Evolutionary conservation across 2,329 filamentous ascomycete species (phyloP), one percentile per base, ranked within the genome.

Genomic region (Rutstroemia sp.): DNA sequence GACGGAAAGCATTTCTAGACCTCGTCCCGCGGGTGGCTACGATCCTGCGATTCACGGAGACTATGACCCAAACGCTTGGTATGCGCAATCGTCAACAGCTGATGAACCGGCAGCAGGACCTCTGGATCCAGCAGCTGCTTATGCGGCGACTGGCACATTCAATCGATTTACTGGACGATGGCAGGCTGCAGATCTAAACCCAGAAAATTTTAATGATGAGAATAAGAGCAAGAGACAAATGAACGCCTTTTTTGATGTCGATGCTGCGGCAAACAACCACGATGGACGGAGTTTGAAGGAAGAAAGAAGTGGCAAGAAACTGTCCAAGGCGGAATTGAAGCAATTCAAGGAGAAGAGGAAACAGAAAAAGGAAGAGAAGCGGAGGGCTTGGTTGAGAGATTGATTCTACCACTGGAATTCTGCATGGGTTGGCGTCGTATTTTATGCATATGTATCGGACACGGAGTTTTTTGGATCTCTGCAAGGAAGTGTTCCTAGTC

Each of bases 31-130:
- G 5, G 86, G 86, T 58, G 91, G 92, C 59, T 99, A 99, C 75
- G 96, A 97, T 69, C 94, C 94, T 1, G 88, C 90, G 23, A 92
- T 99, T 47, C 94, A 99, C 71, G 94, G 94, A 65, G 88, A 92
- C 74, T 99, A 96, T 75, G 94, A 99, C 67, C 91, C 92, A 4
- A 94, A 86, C 59, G 92, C 94, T n/a, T 88, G 91, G 75, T 99
- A 99, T 70, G 92, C 94, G 10, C 80, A 88, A 68, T 75, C 77
- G 47, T 70, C 78, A 46, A 71, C 75, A 48, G 63, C 69, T 10
- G 61, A 72, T 42, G 71, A 71, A 6, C 64, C 69, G n/a, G 57
- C 69, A 0, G 63, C 71, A 6, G 61, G 61, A 12, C 59, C 69
- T 14, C 62, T 64, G 5, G 75, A 80, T 62, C 70, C 75, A 8